A percentile compares a stretch with the other conserved stretches of the same genome.
Evolutionary conservation across 495 filamentous ascomycete species (phyloP).

Genomic region (Xylaria telfairii): DNA sequence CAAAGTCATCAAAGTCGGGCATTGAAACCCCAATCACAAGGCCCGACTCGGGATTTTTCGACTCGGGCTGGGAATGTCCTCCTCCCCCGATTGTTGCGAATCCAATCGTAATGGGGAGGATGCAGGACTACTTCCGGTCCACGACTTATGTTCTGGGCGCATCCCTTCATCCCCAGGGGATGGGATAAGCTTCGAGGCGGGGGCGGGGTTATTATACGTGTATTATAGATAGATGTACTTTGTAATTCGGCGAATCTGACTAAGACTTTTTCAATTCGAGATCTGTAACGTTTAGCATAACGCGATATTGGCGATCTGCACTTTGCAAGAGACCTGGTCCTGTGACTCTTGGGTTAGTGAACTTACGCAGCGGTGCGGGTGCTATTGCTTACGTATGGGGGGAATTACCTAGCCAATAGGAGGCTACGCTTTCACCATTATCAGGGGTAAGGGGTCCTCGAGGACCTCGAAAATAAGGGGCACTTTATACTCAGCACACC

Average conservation of each 20-base stretch:
- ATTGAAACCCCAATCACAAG: conserved; percentile 34
- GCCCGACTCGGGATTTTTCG: conserved; percentile 29
- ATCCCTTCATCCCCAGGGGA: conserved; percentile 28
- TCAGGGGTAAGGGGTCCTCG: no score
- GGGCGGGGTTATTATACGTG: neutral
- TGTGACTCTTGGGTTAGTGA: no score
- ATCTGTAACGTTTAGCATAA: neutral
- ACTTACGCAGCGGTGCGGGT: no score
- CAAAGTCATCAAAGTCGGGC: conserved; percentile 25
- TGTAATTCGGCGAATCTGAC: neutral
- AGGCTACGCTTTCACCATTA: no score
- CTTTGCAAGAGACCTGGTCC: no score
- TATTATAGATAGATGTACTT: conserved; percentile 15
- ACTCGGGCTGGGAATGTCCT: neutral
- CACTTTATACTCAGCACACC: no score
- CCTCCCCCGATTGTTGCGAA: conserved; percentile 18
- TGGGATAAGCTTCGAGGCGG: conserved; percentile 6
- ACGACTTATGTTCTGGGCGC: conserved; percentile 34
- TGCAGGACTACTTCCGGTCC: conserved; percentile 42
- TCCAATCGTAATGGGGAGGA: conserved; percentile 38
- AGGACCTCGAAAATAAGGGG: no score
- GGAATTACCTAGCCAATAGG: no score
- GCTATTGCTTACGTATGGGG: no score
- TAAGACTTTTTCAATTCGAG: no score
- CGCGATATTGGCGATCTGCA: neutral